These are phyloP conservation scores for Leccinum insolens DNA, from an alignment of 1,284 basidiomycete genomes.

Conservation along the genomic window DNA sequence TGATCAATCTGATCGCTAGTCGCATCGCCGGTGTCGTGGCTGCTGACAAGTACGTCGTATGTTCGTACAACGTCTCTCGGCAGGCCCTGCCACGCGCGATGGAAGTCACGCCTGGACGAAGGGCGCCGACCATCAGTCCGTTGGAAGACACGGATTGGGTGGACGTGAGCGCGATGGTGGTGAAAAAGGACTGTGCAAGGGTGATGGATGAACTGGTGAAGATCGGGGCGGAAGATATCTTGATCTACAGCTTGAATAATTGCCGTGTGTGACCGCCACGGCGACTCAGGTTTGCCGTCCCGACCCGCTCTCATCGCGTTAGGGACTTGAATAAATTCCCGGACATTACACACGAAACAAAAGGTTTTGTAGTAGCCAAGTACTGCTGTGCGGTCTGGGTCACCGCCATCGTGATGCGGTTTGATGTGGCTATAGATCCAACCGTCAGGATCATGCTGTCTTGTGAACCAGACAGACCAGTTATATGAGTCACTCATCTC, in stretches of 20 bases:
- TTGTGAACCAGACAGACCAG: neutral
- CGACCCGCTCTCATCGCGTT: neutral
- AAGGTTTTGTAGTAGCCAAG: neutral
- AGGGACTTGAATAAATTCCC: neutral
- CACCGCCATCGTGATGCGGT: neutral
- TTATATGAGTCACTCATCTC: neutral
- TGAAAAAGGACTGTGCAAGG: conserved; percentile 79
- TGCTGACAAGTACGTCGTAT: conserved; percentile 85
- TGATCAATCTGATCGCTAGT: conserved; percentile 83
- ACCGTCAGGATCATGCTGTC: neutral
- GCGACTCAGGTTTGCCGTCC: neutral
- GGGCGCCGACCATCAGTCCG: conserved; percentile 89
- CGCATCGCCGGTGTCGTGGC: conserved; percentile 95
- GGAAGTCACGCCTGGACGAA: conserved; percentile 83
- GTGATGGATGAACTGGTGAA: conserved; percentile 90
- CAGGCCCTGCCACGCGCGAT: conserved; percentile 65
- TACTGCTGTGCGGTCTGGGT: neutral
- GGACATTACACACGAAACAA: neutral
- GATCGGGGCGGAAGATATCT: conserved; percentile 88
- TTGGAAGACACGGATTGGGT: conserved; percentile 88
- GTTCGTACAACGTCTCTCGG: conserved; percentile 89
- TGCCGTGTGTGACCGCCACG: conserved; percentile 72
- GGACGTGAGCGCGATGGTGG: conserved; percentile 92
- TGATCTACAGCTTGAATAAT: conserved; percentile 91
- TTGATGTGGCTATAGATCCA: neutral